Evolutionary conservation across 2,329 filamentous ascomycete species (phyloP), one percentile per base, ranked within the genome.

Genomic region (Byssothecium circinans): DNA sequence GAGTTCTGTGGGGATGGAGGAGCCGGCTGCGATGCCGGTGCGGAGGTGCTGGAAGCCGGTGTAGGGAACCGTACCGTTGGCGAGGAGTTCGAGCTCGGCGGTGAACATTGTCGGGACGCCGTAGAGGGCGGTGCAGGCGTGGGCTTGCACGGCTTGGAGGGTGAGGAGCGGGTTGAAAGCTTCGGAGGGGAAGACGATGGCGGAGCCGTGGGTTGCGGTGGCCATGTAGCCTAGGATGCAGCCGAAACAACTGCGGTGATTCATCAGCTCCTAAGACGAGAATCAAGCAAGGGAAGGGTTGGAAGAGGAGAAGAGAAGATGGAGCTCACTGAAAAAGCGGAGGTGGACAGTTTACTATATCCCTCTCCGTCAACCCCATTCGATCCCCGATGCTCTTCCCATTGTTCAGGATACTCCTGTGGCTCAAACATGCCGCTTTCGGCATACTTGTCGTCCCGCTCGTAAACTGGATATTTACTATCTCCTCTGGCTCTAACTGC

Each of bases 401-500:
- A 66, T 97, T 97, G 73, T 97, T 99, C 52, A 99, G 78, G 54
- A 97, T 92, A n/a, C 81, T 86, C 2, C 79, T 81, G 73, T 97
- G 92, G 0, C 83, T 86, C 25, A 99, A 80, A 75, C 91, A 95
- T 1, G 92, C 92, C 0, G 94, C 94, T 74, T 97, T 97, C 18
- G 91, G 92, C 62, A 82, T 78, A 0, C 88, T 89, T 0, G 94
- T 97, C 0, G 94, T 97, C n/a, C 92, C 94, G 0, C 87, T 92
- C 0, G 94, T 99, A 75, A 97, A 97, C 70, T 97, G 92, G 55
- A 97, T 96, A 67, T 96, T 97, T 57, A 95, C 86, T 2, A 87
- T 84, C 41, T 97, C 92, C 51, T 81, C 69, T 0, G 84, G 77
- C 14, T 76, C 57, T 1, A 86, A 75, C 0, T 74, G 74, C 19